These are phyloP conservation scores for Psophocarpus tetragonolobus DNA, from an alignment of 306 rosid genomes.

Conservation along the genomic window DNA sequence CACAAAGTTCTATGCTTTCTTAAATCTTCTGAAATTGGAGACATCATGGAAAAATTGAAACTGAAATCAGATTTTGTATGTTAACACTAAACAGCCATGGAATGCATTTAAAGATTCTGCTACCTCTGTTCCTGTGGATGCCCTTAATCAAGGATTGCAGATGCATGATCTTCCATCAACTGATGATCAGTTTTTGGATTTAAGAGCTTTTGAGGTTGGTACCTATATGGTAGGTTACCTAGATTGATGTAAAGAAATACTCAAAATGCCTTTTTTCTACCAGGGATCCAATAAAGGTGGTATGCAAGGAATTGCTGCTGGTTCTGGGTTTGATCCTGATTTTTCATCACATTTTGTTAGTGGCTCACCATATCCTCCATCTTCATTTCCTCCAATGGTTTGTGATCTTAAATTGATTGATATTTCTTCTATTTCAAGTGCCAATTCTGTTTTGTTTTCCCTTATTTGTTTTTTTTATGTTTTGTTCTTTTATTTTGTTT, in stretches of 20 bases:
- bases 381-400: conserved; percentile 47
- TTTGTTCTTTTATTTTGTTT: conserved; percentile 2
- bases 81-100: conserved; percentile 59
- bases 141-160: conserved; percentile 37
- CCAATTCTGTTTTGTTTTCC: neutral
- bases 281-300: conserved; percentile 44
- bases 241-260: conserved; percentile 10
- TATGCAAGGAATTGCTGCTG: conserved; percentile 29
- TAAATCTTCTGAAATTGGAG: conserved; percentile 4
- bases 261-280: conserved; percentile 16
- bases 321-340: conserved; percentile 35
- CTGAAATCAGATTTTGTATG: conserved; percentile 36
- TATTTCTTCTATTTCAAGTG: conserved; percentile 25
- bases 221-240: conserved; percentile 14
- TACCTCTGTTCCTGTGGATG: conserved; percentile 42
- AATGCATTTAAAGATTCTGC: conserved; percentile 69
- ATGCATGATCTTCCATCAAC: conserved; percentile 40
- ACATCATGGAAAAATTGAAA: conserved; percentile 26
- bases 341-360: conserved; percentile 34
- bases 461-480: neutral
- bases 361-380: conserved; percentile 37
- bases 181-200: conserved; percentile 44
- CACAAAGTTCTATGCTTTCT: neutral
- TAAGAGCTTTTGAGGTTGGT: conserved; percentile 57
- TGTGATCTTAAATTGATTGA: conserved; percentile 37